Conservation (phyloP, 2,329 filamentous ascomycete genomes). For the Nemania abortiva region DNA sequence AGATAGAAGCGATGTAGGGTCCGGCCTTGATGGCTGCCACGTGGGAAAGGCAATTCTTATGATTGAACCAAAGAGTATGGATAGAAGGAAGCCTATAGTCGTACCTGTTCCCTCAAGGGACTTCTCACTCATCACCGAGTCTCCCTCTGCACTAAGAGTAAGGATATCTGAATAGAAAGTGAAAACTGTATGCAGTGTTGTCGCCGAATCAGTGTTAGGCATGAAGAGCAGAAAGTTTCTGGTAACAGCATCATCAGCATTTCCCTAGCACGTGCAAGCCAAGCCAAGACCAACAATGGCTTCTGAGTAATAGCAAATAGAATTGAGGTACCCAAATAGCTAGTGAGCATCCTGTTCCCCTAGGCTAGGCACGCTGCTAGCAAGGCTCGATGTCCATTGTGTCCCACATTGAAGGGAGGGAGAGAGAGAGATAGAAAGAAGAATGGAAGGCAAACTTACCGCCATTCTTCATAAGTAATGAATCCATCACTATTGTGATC, state of each 20-base stretch:
- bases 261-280: neutral
- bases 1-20: slow-evolving; percentile 19
- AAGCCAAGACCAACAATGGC: neutral
- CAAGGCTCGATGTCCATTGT: neutral
- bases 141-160: slow-evolving; percentile 91
- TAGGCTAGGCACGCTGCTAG: neutral
- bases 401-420: neutral
- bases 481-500: slow-evolving; percentile 89
- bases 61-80: slow-evolving; percentile 81
- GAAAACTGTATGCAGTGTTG: slow-evolving; percentile 83
- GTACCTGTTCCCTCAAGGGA: slow-evolving; percentile 95
- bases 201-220: slow-evolving; percentile 70
- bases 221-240: slow-evolving; percentile 97
- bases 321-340: slow-evolving; percentile 3
- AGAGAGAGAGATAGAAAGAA: neutral
- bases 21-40: slow-evolving; percentile 52
- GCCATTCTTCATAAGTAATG: slow-evolving; percentile 95
- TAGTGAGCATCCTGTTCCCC: neutral
- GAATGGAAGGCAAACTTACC: slow-evolving; percentile 70
- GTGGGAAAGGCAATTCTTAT: slow-evolving; percentile 72
- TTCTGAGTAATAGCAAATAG: neutral
- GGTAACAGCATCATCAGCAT: slow-evolving; percentile 16
- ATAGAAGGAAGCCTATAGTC: slow-evolving; percentile 74
- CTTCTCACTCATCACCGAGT: slow-evolving; percentile 92
- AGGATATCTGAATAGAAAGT: slow-evolving; percentile 93